Evolutionary conservation across 192 early-diverging fungal species (phyloP).

Genomic region (Spinellus fusiger): DNA sequence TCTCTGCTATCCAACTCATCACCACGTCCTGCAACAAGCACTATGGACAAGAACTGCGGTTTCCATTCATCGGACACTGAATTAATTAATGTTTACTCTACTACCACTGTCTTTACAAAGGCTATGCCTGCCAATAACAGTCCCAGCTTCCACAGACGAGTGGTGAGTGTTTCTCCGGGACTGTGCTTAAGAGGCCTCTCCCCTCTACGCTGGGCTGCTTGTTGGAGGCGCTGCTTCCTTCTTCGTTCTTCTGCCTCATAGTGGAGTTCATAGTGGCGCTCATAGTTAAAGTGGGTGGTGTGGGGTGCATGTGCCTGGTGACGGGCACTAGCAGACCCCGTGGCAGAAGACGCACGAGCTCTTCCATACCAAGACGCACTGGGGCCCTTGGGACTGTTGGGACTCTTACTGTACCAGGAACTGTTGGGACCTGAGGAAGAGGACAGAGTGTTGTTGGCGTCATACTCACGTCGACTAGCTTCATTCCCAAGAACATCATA

Average conservation of each 20-base stretch:
- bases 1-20: slow-evolving; percentile 29
- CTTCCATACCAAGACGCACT: slow-evolving; percentile 12
- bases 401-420: not conserved
- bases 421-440: not conserved
- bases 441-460: slow-evolving; percentile 43
- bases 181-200: too few species aligned
- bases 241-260: slow-evolving; percentile 31
- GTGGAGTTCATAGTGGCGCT: slow-evolving; percentile 20
- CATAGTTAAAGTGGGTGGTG: slow-evolving; percentile 12
- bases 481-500: slow-evolving; percentile 76
- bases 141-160: too few species aligned
- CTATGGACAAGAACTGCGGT: too few species aligned
- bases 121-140: too few species aligned
- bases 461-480: slow-evolving; percentile 68
- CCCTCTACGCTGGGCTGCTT: slow-evolving; percentile 11
- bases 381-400: slow-evolving; percentile 3
- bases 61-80: too few species aligned
- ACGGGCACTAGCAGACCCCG: slow-evolving; percentile 27
- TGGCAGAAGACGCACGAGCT: slow-evolving; percentile 5
- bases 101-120: too few species aligned
- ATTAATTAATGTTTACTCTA: too few species aligned
- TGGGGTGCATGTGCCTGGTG: slow-evolving; percentile 15
- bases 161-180: too few species aligned
- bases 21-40: too few species aligned
- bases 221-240: slow-evolving; percentile 8